These are phyloP conservation scores for Fragilariopsis cylindrus DNA, from an alignment of 108 stramenopile genomes.

Conservation along the genomic window DNA sequence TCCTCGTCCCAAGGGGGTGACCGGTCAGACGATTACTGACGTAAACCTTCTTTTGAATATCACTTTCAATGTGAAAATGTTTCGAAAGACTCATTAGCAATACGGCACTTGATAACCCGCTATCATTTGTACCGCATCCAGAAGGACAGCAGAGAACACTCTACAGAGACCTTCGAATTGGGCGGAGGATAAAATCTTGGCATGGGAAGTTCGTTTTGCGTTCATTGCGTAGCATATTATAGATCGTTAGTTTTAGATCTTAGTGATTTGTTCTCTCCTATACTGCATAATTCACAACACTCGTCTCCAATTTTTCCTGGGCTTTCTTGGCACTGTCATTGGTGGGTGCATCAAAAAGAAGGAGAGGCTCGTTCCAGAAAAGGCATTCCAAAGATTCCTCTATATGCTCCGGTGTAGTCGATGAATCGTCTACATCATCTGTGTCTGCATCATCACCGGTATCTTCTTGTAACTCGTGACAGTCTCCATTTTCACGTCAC, in stretches of 20 bases:
- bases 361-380: constrained; percentile 22
- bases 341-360: background rate
- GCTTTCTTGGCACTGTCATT: constrained; percentile 2
- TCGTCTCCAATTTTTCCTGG: constrained; percentile 22
- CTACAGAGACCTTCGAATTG: constrained; percentile 65
- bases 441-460: constrained; percentile 28
- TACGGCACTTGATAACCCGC: constrained; percentile 65
- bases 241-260: constrained; percentile 41
- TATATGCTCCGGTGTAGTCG: constrained; percentile 24
- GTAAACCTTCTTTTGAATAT: constrained; percentile 35
- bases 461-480: constrained; percentile 15
- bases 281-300: constrained; percentile 35
- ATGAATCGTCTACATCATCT: constrained; percentile 25
- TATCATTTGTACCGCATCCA: constrained; percentile 43
- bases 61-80: constrained; percentile 50
- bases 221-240: constrained; percentile 68
- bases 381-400: constrained; percentile 38
- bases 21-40: constrained; percentile 46
- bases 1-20: constrained; percentile 69
- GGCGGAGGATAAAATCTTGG: constrained; percentile 27
- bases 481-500: constrained; percentile 33
- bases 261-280: constrained; percentile 41
- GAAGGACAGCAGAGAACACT: constrained; percentile 60
- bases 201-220: constrained; percentile 54
- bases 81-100: constrained; percentile 77